Conservation (phyloP, 139 green algal species). For the Zygnema circumcarinatum region DNA sequence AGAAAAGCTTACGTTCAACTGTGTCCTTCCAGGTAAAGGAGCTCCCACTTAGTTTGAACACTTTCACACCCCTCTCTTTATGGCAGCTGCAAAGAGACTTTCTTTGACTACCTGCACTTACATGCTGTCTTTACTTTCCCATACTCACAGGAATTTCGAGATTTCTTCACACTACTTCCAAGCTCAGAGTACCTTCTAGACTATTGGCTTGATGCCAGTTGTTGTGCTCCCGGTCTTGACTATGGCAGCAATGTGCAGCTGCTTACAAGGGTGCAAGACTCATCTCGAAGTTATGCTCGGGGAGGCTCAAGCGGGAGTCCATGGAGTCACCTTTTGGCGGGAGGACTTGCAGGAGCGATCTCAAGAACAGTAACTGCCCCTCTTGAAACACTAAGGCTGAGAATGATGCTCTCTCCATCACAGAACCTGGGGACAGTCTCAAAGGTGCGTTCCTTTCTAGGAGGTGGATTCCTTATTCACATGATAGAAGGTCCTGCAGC, state of each 20-base stretch:
- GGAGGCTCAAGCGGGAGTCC: constrained; percentile 6
- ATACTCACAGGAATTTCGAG: constrained; percentile 60
- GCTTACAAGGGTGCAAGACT: background rate
- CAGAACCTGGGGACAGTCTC: constrained; percentile 19
- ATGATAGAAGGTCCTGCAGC: no score
- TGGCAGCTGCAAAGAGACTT: no score
- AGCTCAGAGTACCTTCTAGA: constrained; percentile 46
- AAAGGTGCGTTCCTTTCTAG: constrained; percentile 62
- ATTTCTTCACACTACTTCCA: constrained; percentile 59
- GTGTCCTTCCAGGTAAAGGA: constrained; percentile 10
- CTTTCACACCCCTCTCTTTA: no score
- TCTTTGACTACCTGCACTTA: no score
- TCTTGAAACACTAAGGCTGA: constrained; percentile 80
- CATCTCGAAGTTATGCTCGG: background rate
- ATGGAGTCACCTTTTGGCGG: constrained; percentile 77
- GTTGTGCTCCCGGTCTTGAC: constrained; percentile 29
- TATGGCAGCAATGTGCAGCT: constrained; percentile 32
- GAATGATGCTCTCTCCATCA: constrained; percentile 57
- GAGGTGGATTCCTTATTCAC: background rate
- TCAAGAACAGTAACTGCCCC: constrained; percentile 80
- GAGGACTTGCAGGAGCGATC: constrained; percentile 75
- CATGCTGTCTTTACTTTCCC: no score
- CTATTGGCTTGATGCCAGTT: constrained; percentile 51
- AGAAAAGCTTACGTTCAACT: background rate
- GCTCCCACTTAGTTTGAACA: no score